A percentile compares a stretch with the other conserved stretches of the same genome.
Evolutionary conservation across 495 filamentous ascomycete genomes (phyloP).

Genomic region (Aspergillus funiculosus): DNA sequence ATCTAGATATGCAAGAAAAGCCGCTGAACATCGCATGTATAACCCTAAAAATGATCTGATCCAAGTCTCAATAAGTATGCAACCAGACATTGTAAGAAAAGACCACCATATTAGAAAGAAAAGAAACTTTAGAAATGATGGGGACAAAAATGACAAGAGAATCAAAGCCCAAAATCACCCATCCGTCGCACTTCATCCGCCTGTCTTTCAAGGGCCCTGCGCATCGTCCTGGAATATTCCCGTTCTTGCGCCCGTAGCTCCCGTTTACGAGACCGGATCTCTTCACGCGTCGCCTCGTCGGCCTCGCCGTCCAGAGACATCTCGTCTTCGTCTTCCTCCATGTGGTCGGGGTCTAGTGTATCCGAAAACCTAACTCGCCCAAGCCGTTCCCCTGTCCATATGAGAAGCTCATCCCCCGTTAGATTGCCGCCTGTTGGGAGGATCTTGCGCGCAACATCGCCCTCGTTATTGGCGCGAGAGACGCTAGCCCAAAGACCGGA

Average conservation of each 20-base stretch:
- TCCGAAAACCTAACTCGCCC: conserved; percentile 62
- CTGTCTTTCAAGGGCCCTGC: conserved; percentile 67
- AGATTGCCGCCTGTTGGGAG: conserved; percentile 52
- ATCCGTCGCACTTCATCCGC: conserved; percentile 79
- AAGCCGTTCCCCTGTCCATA: conserved; percentile 79
- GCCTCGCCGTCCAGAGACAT: conserved; percentile 31
- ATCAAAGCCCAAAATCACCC: conserved; percentile 51
- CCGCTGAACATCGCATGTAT: not conserved
- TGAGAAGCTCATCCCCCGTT: conserved; percentile 56
- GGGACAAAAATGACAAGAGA: no score
- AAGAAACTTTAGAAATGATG: no score
- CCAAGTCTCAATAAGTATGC: no score
- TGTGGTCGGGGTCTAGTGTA: conserved; percentile 35
- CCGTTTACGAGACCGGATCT: conserved; percentile 37
- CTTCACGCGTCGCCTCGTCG: conserved; percentile 34
- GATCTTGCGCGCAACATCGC: conserved; percentile 62
- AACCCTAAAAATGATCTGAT: not conserved
- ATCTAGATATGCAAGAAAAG: not conserved
- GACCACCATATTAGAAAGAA: not conserved
- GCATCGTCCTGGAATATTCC: conserved; percentile 64
- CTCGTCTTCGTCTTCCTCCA: conserved; percentile 41
- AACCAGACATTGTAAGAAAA: no score
- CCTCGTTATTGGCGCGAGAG: conserved; percentile 19
- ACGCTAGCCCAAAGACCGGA: conserved; percentile 30
- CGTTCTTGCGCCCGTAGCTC: conserved; percentile 40